These are phyloP conservation scores for Fusarium staphyleae DNA, from an alignment of 2,329 filamentous ascomycete genomes.

Conservation along the genomic window DNA sequence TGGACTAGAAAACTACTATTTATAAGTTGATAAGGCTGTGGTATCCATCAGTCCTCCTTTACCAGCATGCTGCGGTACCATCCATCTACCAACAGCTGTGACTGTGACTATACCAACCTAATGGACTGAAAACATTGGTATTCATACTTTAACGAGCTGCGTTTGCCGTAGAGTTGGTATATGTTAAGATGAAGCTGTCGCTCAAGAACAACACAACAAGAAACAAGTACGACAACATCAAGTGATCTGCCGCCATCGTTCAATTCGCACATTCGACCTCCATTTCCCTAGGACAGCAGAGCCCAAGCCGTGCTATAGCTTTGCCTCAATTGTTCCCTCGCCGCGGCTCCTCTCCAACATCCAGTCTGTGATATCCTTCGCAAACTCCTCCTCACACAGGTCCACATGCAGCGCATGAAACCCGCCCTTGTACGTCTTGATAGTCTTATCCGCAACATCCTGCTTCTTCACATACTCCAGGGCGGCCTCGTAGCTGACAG, in stretches of 20 bases:
- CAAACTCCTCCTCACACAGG: slow-evolving; percentile 59
- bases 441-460: slow-evolving; percentile 70
- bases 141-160: slow-evolving; percentile 11
- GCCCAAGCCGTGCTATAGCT: slow-evolving; percentile 44
- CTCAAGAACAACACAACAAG: neutral
- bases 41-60: too few species aligned
- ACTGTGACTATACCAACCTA: slow-evolving; percentile 15
- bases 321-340: slow-evolving; percentile 43
- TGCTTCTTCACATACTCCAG: slow-evolving; percentile 68
- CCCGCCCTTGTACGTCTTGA: slow-evolving; percentile 77
- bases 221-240: slow-evolving; percentile 5
- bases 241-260: slow-evolving; percentile 2
- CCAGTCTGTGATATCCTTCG: slow-evolving; percentile 70
- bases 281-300: neutral
- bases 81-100: neutral
- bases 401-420: slow-evolving; percentile 79
- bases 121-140: too few species aligned
- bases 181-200: neutral
- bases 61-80: too few species aligned
- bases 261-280: neutral
- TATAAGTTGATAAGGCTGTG: too few species aligned
- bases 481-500: slow-evolving; percentile 70
- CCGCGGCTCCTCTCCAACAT: slow-evolving; percentile 57
- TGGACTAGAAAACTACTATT: too few species aligned
- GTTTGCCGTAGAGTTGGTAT: neutral